A percentile compares a stretch with the other conserved stretches of the same genome.
Conservation (phyloP, 306 rosid genomes). For the Cucurbita ficifolia region DNA sequence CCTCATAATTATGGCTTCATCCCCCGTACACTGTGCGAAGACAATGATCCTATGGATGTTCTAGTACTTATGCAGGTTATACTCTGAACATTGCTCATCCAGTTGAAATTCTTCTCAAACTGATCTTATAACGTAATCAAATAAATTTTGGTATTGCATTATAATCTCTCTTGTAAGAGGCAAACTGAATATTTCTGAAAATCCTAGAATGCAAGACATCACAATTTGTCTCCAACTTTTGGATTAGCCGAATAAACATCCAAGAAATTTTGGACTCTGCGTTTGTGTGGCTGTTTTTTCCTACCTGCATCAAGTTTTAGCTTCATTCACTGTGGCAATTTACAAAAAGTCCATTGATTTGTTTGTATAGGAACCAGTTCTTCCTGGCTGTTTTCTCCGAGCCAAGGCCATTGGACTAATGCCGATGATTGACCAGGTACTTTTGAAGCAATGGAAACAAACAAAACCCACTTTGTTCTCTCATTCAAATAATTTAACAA, state of each 20-base stretch:
- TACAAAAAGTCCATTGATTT: slow-evolving; percentile 6
- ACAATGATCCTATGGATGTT: slow-evolving; percentile 88
- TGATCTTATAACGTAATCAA: not conserved
- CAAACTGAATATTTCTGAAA: too few species aligned
- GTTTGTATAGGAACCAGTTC: slow-evolving; percentile 71
- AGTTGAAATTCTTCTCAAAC: not conserved
- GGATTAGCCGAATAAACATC: too few species aligned
- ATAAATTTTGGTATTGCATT: too few species aligned
- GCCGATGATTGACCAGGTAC: slow-evolving; percentile 99
- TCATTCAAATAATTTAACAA: not conserved
- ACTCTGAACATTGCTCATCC: not conserved
- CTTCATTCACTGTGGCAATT: not conserved
- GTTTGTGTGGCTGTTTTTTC: not conserved
- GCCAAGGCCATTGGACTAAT: slow-evolving; percentile 89
- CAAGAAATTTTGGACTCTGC: not conserved
- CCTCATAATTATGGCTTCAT: slow-evolving; percentile 94
- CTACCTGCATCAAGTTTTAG: not conserved
- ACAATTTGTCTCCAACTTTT: too few species aligned
- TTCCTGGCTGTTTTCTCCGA: slow-evolving; percentile 91
- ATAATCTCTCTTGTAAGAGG: too few species aligned
- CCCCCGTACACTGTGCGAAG: slow-evolving; percentile 91
- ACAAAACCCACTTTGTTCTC: not conserved
- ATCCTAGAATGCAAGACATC: too few species aligned
- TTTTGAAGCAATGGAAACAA: not conserved
- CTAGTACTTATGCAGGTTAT: slow-evolving; percentile 91